Percentiles rank a stretch among this genome's conserved stretches.
Evolutionary conservation across 768 basidiomycete species (phyloP).

Genomic region (Mycena polygramma): DNA sequence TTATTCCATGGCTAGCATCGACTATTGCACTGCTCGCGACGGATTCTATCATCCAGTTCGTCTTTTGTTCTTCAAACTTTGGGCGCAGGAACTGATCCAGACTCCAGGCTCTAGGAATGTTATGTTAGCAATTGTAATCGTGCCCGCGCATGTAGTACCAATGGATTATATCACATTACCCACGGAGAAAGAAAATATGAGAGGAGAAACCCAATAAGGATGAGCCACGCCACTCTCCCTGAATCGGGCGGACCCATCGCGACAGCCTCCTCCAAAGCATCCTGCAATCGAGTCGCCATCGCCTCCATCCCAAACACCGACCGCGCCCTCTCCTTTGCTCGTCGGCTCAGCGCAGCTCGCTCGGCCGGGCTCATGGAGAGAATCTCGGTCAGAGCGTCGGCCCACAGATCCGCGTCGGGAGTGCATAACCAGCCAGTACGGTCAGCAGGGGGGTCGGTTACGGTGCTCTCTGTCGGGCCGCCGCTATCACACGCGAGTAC

Average conservation of each 20-base stretch:
- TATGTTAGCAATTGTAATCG: too few relatives aligned
- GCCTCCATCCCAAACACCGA: constrained; percentile 82
- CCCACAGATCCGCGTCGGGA: constrained; percentile 78
- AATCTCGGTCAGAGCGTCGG: constrained; percentile 73
- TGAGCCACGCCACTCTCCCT: constrained; percentile 20
- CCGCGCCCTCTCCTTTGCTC: constrained; percentile 73
- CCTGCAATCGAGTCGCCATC: constrained; percentile 74
- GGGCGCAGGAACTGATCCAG: neutral
- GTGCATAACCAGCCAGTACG: constrained; percentile 85
- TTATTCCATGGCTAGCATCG: constrained; percentile 5
- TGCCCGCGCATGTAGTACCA: too few relatives aligned
- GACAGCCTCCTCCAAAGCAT: constrained; percentile 65
- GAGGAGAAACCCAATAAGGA: constrained; percentile 27
- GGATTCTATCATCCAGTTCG: constrained; percentile 11
- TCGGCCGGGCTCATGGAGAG: constrained; percentile 57
- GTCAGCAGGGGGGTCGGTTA: constrained; percentile 50
- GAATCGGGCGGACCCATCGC: constrained; percentile 61
- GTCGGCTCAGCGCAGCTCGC: constrained; percentile 60
- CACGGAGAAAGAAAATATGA: constrained; percentile 27
- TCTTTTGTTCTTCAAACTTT: neutral
- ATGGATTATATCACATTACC: constrained; percentile 8
- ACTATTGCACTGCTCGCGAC: constrained; percentile 8
- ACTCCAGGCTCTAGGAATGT: neutral
- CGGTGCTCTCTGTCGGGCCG: constrained; percentile 91
- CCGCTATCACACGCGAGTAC: constrained; percentile 90